phyloP scores from a whole-genome alignment of 1,139 yeast species.

The Diutina catenulata region DNA sequence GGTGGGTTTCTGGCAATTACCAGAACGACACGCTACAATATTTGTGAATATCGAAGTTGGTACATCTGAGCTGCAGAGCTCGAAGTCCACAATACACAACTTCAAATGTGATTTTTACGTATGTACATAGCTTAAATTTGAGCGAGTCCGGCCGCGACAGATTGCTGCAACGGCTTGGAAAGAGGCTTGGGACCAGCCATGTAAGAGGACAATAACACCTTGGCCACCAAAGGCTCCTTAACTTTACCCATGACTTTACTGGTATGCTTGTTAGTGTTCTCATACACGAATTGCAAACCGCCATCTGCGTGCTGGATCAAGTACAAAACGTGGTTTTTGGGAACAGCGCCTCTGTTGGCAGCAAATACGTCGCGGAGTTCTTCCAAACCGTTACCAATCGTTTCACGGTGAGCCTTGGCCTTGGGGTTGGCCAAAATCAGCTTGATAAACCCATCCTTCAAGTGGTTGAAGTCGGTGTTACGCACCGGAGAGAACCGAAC shows the following conservation, averaged over 20 bases:
- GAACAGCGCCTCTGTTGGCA: slow-evolving; percentile 46
- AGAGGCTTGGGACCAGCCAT: slow-evolving; percentile 1
- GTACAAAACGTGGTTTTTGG: slow-evolving; percentile 48
- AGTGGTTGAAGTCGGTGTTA: slow-evolving; percentile 80
- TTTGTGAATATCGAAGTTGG: no score
- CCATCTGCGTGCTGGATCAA: slow-evolving; percentile 8
- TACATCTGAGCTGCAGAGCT: no score
- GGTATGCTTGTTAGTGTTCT: slow-evolving; percentile 14
- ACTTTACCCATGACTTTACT: slow-evolving; percentile 12
- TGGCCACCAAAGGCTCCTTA: slow-evolving; percentile 1
- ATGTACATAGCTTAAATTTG: neutral
- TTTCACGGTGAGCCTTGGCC: slow-evolving; percentile 23
- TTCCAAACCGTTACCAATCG: slow-evolving; percentile 40
- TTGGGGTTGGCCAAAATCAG: slow-evolving; percentile 51
- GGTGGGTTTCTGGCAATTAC: no score
- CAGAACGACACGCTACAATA: no score
- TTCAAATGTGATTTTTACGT: no score
- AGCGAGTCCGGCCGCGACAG: slow-evolving; percentile 2
- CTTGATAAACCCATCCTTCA: slow-evolving; percentile 81
- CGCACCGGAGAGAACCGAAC: slow-evolving; percentile 56
- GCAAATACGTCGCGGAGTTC: slow-evolving; percentile 40
- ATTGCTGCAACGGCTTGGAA: slow-evolving; percentile 3
- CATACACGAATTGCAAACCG: slow-evolving; percentile 27
- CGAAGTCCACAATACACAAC: no score
- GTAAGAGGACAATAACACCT: slow-evolving; percentile 3